Evolutionary conservation across 257 asterid species (phyloP).

Genomic region (Ballota nigra): DNA sequence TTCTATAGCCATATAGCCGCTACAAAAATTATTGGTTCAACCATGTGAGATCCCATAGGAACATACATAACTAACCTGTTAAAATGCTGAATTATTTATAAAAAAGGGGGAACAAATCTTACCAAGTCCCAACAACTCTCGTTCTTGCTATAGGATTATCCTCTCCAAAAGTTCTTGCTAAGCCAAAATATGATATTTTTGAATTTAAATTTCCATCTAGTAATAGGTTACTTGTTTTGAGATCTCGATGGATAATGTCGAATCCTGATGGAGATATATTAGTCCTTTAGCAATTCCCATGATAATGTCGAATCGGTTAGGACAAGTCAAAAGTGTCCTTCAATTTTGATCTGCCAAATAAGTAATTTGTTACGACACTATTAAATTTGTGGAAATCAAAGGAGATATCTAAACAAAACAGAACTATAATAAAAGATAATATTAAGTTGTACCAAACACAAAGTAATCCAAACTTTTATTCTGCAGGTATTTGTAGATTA

Average conservation of each 20-base stretch:
- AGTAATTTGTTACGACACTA: not conserved
- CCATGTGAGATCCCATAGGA: not conserved
- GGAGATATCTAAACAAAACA: not conserved
- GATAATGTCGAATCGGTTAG: slow-evolving; percentile 33
- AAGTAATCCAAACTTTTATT: too few species aligned
- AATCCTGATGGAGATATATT: slow-evolving; percentile 48
- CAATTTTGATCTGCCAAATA: slow-evolving; percentile 30
- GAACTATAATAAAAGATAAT: not conserved
- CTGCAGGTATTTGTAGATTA: too few species aligned
- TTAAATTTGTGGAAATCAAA: not conserved
- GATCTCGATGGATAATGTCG: slow-evolving; percentile 47
- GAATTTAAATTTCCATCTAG: slow-evolving; percentile 30
- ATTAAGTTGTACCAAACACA: too few species aligned
- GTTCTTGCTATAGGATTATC: slow-evolving; percentile 17
- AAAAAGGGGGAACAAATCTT: slow-evolving; percentile 8
- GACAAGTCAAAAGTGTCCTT: slow-evolving; percentile 48
- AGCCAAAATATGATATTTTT: too few species aligned
- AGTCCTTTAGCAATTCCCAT: slow-evolving; percentile 44
- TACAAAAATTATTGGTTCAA: not conserved
- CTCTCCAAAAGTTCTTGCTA: too few species aligned
- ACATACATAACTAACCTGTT: not conserved
- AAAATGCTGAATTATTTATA: not conserved
- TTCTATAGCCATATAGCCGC: not conserved
- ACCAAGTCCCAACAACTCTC: slow-evolving; percentile 47
- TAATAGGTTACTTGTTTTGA: slow-evolving; percentile 48